Evolutionary conservation across 768 basidiomycete species (phyloP).

Genomic region (Lactifluus piperatus): DNA sequence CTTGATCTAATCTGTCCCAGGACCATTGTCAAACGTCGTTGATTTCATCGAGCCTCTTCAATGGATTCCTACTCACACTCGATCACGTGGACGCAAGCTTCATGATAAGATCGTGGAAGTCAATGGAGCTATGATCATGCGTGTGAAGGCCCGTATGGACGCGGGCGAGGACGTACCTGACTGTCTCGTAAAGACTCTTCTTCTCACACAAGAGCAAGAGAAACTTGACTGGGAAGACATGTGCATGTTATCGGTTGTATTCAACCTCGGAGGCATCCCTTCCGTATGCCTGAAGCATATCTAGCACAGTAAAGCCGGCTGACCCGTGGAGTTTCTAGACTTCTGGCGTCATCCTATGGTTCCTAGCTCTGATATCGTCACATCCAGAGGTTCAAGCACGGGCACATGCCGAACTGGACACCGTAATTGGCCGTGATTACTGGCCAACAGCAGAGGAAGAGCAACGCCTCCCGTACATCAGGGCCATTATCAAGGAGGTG

Average conservation of each 20-base stretch:
- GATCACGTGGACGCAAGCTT: constrained; percentile 31
- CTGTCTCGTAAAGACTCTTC: constrained; percentile 28
- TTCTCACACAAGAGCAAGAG: constrained; percentile 25
- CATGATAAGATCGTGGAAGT: constrained; percentile 28
- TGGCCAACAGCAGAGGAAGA: constrained; percentile 21
- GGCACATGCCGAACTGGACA: constrained; percentile 27
- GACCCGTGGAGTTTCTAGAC: constrained; percentile 23
- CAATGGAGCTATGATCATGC: constrained; percentile 28
- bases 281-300: constrained; percentile 15
- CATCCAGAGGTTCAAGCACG: constrained; percentile 24
- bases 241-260: constrained; percentile 28
- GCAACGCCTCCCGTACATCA: too few species aligned
- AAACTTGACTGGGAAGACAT: constrained; percentile 28
- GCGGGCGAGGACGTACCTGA: constrained; percentile 29
- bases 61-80: constrained; percentile 31
- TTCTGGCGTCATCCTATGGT: constrained; percentile 27
- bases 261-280: constrained; percentile 30
- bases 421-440: constrained; percentile 20
- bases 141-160: too few species aligned
- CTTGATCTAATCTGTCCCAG: constrained; percentile 12
- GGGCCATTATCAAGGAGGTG: constrained; percentile 27
- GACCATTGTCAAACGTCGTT: constrained; percentile 36
- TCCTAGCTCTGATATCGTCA: too few species aligned
- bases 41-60: constrained; percentile 39
- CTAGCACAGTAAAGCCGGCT: not conserved